These are phyloP conservation scores for Bassia scoparia DNA, from an alignment of 148 eudicot genomes.

Conservation along the genomic window DNA sequence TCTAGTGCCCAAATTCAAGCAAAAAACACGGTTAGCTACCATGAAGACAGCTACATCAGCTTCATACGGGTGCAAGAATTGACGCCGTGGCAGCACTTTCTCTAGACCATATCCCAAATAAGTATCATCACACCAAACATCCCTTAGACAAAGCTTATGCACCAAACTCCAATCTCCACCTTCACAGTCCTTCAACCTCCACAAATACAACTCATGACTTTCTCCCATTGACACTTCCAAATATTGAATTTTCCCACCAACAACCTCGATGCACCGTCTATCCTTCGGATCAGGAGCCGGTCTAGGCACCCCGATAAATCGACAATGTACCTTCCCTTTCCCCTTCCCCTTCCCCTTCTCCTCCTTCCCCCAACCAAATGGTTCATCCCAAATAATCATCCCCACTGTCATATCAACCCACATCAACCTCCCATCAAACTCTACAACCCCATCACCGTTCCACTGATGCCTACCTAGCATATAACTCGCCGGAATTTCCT, in stretches of 20 bases:
- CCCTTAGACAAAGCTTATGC: background rate
- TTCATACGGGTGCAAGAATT: slow-evolving; percentile 9
- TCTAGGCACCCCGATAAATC: background rate
- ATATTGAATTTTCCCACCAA: slow-evolving; percentile 6
- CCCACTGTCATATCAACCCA: slow-evolving; percentile 8
- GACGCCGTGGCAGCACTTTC: background rate
- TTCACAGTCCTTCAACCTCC: slow-evolving; percentile 8
- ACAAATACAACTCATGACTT: background rate
- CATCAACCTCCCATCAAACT: slow-evolving; percentile 6
- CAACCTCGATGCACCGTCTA: background rate
- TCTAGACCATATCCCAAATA: background rate
- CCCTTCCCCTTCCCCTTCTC: background rate
- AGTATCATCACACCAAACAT: background rate
- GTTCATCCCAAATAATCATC: slow-evolving; percentile 13
- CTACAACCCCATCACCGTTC: background rate
- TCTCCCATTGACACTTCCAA: background rate
- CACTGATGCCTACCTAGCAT: background rate
- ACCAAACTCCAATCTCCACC: slow-evolving; percentile 6
- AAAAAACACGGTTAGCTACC: background rate
- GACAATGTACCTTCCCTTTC: background rate
- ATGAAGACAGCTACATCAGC: background rate
- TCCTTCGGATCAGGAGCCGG: background rate
- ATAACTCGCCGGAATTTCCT: background rate
- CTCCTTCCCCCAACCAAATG: background rate
- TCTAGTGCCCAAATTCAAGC: background rate